Base-by-base conservation (phyloP, 1,139 yeast genomes). In the Kodamaea derodonti region DNA sequence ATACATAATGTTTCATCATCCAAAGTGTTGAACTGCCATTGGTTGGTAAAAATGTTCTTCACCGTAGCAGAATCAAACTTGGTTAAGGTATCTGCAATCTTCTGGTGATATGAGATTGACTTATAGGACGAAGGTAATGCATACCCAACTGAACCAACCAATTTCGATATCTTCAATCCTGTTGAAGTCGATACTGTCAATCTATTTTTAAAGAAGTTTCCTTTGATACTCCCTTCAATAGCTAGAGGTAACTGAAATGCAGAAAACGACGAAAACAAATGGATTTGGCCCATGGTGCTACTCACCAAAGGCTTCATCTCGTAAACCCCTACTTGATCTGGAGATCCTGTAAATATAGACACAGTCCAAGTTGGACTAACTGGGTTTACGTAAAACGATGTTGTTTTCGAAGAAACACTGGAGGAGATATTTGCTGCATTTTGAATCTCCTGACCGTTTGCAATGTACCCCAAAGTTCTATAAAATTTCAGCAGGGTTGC, bases 321-420 rank as follows among this genome's bases (percentile, higher is more conserved):
- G 40, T 61, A 63, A 9, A 62, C 42, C 1, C 74, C 74, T 2
- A 57, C 62, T 42, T 68, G 74, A 33, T 68, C 72, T 17, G 62
- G 47, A 0, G 70, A 63, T 1, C 67, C 71, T 1, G 60, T 42
- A 43, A 56, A 62, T 6, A 67, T 29, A 35, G 62, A 56, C 14
- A 56, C 45, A 1, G 57, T 38, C 62, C 69, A 66, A 14, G 46
- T 49, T 0, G 72, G 63, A 2, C 44, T 23, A 8, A 38, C 38
- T 3, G 38, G 40, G 9, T 36, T 39, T 1, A 57, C 43, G 7
- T 48, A 47, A 34, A 43, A 52, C 22, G 56, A 56, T 2, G 64
- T 55, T 5, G 62, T 49, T 29, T 58, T 65, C 9, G 42, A 46
- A 1, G 54, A 43, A 2, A 50, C 18, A 15, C 48, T 47, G 25